phyloP scores from a whole-genome alignment of 2,329 filamentous ascomycete species.

The Penicillium sp. region DNA sequence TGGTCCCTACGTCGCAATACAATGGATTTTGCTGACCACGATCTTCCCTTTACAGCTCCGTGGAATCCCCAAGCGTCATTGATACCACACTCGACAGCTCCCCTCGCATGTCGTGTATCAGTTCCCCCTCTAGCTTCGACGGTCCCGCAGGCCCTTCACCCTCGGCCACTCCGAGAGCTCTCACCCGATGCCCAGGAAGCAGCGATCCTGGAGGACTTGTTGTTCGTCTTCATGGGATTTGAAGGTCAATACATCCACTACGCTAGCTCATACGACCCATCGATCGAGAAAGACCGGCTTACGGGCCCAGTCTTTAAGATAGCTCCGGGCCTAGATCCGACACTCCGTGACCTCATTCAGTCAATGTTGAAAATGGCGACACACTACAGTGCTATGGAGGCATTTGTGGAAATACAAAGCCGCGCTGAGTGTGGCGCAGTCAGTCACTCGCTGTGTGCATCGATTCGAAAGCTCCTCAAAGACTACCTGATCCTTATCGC shows the following conservation, averaged over 20 bases:
- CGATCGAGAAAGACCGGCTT: slow-evolving; percentile 80
- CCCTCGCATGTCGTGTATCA: slow-evolving; percentile 67
- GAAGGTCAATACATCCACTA: slow-evolving; percentile 98
- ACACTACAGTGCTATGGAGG: slow-evolving; percentile 85
- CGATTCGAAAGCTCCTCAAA: slow-evolving; percentile 83
- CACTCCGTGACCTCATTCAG: slow-evolving; percentile 77
- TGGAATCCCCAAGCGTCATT: slow-evolving; percentile 83
- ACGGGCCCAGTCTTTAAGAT: slow-evolving; percentile 79
- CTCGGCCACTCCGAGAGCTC: slow-evolving; percentile 65
- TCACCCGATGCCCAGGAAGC: slow-evolving; percentile 80
- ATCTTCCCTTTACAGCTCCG: slow-evolving; percentile 31
- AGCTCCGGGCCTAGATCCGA: slow-evolving; percentile 81
- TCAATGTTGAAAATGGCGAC: slow-evolving; percentile 94
- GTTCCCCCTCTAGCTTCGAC: slow-evolving; percentile 61
- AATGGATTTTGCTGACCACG: slow-evolving; percentile 15
- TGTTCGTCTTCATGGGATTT: slow-evolving; percentile 97
- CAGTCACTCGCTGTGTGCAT: slow-evolving; percentile 93
- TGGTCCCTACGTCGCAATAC: slow-evolving; percentile 4
- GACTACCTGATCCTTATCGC: slow-evolving; percentile 92
- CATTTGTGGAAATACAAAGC: slow-evolving; percentile 92
- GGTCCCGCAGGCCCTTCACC: slow-evolving; percentile 67
- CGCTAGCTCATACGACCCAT: slow-evolving; percentile 74
- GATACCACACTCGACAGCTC: slow-evolving; percentile 66
- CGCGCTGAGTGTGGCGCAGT: slow-evolving; percentile 89
- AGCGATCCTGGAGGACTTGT: slow-evolving; percentile 80